phyloP scores from a whole-genome alignment of 192 early-diverging fungal species.

The Paraglomus occultum region DNA sequence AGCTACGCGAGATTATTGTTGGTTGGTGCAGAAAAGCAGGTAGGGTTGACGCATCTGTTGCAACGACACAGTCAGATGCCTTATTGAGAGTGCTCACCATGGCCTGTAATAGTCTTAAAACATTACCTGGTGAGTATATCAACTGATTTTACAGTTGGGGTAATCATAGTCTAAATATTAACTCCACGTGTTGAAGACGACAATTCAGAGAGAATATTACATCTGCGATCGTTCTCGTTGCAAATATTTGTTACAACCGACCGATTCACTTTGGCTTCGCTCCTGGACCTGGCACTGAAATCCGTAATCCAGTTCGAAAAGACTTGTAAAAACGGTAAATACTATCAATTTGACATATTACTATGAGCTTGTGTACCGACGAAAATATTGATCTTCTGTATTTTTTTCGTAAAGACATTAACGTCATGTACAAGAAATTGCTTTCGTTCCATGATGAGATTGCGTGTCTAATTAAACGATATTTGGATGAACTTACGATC shows the following conservation, averaged over 20 bases:
- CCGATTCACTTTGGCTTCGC: slow-evolving; percentile 22
- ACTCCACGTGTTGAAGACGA: neutral
- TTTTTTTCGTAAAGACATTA: neutral
- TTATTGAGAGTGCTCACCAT: slow-evolving; percentile 29
- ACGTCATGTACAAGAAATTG: neutral
- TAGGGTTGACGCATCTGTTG: slow-evolving; percentile 17
- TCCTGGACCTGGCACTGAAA: slow-evolving; percentile 45
- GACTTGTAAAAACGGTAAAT: slow-evolving; percentile 30
- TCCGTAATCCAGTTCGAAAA: slow-evolving; percentile 44
- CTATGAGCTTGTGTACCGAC: neutral
- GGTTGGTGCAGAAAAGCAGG: slow-evolving; percentile 35
- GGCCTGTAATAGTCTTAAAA: slow-evolving; percentile 16
- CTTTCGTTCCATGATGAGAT: slow-evolving; percentile 1
- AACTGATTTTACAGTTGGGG: neutral
- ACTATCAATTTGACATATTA: neutral
- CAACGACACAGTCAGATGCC: slow-evolving; percentile 35
- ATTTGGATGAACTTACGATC: slow-evolving; percentile 13
- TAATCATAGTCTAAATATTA: neutral
- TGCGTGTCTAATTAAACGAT: slow-evolving; percentile 19
- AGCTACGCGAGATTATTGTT: slow-evolving; percentile 28
- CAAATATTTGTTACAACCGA: slow-evolving; percentile 18
- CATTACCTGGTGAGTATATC: slow-evolving; percentile 25
- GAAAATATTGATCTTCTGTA: neutral
- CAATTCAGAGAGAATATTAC: slow-evolving; percentile 7
- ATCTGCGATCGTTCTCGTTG: slow-evolving; percentile 38